Evolutionary conservation across 345 rosid genomes (phyloP).

Genomic region (Bruguiera gymnorhiza): DNA sequence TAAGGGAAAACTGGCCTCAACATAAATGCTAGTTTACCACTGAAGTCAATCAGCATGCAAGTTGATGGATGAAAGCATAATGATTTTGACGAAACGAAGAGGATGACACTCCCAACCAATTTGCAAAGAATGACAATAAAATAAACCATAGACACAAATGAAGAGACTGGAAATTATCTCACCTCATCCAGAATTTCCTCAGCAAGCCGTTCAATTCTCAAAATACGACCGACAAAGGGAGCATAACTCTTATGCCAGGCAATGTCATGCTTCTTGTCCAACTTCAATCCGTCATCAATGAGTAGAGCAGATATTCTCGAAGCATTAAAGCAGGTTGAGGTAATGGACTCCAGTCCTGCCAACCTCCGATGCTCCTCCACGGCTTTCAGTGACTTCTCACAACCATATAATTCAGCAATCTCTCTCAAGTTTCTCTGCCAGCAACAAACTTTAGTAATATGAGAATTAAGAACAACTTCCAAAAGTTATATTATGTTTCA

Average conservation of each 20-base stretch:
- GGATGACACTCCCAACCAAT: not conserved
- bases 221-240: conserved; percentile 73
- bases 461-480: too few species aligned
- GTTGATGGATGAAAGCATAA: not conserved
- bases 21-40: not conserved
- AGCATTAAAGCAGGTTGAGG: conserved; percentile 64
- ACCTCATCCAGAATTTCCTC: conserved; percentile 74
- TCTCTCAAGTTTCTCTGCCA: conserved; percentile 78
- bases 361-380: conserved; percentile 63
- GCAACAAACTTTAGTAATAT: not conserved
- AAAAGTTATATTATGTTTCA: not conserved
- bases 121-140: not conserved
- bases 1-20: not conserved
- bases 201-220: conserved; percentile 76
- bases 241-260: conserved; percentile 62
- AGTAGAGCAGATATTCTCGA: conserved; percentile 73
- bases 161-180: conserved; percentile 19
- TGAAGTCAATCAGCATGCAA: not conserved
- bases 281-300: conserved; percentile 80
- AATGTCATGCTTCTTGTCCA: conserved; percentile 67
- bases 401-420: conserved; percentile 67
- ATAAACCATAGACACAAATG: not conserved
- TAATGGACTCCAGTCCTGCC: conserved; percentile 51
- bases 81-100: not conserved
- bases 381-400: conserved; percentile 50